Conservation (phyloP, 805 yeast genomes). For the Candida qinlingensis region DNA sequence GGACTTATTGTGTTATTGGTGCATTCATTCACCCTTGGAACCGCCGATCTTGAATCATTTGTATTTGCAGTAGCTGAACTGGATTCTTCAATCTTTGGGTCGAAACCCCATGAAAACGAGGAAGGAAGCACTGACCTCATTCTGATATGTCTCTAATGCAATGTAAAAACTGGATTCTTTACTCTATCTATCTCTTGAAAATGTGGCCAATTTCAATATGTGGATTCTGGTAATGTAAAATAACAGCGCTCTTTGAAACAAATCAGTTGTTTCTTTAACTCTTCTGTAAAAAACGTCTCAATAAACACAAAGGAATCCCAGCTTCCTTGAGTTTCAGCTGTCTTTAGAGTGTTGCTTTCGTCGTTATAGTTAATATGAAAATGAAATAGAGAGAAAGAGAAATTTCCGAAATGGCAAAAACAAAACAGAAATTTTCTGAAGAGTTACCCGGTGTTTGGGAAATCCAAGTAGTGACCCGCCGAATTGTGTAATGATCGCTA, state of each 20-base stretch:
- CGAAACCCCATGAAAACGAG: slow-evolving; percentile 24
- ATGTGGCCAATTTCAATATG: too few species aligned
- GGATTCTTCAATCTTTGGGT: slow-evolving; percentile 27
- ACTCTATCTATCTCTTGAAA: too few species aligned
- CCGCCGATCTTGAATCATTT: background rate
- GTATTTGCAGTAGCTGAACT: background rate
- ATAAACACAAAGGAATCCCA: background rate
- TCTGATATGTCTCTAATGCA: background rate
- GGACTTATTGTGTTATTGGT: background rate
- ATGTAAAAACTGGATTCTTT: too few species aligned
- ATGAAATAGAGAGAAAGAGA: background rate
- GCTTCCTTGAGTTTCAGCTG: background rate
- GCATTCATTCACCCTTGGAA: background rate
- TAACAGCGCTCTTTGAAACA: too few species aligned
- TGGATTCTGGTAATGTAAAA: too few species aligned
- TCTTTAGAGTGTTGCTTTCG: too few species aligned
- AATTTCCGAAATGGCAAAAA: background rate
- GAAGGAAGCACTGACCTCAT: slow-evolving; percentile 17
- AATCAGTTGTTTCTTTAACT: too few species aligned
- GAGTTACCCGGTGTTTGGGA: background rate
- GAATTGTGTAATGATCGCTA: too few species aligned
- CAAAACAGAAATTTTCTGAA: background rate
- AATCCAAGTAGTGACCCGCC: too few species aligned
- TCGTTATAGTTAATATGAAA: background rate
- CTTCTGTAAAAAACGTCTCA: too few species aligned